A percentile compares a stretch with the other conserved stretches of the same genome.
Conservation (phyloP, 2,329 filamentous ascomycete species). For the Hypomyces rosellus region DNA sequence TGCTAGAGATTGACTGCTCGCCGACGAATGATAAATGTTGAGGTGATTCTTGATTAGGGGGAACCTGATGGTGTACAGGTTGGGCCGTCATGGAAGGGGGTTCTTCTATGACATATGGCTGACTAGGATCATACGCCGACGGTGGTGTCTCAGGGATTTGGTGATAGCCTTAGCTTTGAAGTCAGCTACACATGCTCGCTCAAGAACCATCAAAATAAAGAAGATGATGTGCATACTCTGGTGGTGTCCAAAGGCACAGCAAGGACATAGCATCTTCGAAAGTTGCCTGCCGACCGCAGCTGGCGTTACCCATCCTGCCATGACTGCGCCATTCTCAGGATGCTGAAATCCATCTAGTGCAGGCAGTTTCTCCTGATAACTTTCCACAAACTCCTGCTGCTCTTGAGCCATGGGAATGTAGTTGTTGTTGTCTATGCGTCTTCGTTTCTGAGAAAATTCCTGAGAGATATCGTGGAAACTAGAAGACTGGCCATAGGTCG, state of each 20-base stretch:
- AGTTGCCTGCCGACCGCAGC: conserved; percentile 19
- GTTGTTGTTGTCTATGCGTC: conserved; percentile 21
- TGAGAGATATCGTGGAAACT: conserved; percentile 21
- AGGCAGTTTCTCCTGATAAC: conserved; percentile 27
- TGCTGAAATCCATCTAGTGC: conserved; percentile 15
- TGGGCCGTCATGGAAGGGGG: conserved; percentile 12
- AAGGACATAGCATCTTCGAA: conserved; percentile 25
- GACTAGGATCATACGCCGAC: conserved; percentile 23
- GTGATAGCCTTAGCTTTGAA: conserved; percentile 27
- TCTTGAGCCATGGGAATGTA: conserved; percentile 26
- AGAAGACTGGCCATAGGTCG: conserved; percentile 26
- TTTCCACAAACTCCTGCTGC: conserved; percentile 19
- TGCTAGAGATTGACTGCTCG: not conserved
- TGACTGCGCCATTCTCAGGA: conserved; percentile 15
- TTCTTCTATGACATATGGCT: conserved; percentile 27
- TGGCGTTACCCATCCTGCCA: conserved; percentile 18
- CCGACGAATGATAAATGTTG: not conserved
- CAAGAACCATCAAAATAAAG: not conserved
- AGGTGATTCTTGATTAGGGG: not conserved
- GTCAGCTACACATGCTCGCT: conserved; percentile 2
- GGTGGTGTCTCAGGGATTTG: conserved; percentile 18
- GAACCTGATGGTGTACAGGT: not conserved
- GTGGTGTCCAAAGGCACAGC: conserved; percentile 24
- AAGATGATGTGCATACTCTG: conserved; percentile 22
- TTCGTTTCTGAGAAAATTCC: conserved; percentile 26